Conservation (phyloP, 345 rosid species). For the Combretum micranthum region DNA sequence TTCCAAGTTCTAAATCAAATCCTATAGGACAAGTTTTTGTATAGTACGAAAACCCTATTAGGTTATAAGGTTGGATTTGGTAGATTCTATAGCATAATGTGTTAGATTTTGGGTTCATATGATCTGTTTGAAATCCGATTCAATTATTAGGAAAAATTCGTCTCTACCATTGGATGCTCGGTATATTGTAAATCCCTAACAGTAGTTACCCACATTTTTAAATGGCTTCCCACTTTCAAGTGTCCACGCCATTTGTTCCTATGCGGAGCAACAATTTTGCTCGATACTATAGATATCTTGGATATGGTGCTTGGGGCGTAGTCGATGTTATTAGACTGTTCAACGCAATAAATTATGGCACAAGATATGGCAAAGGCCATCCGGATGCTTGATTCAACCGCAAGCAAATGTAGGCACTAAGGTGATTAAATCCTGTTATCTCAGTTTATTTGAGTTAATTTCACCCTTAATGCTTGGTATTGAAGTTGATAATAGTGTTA, state of each 20-base stretch:
- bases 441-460: neutral
- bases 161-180: no score
- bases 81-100: no score
- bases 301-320: constrained; percentile 28
- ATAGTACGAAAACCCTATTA: no score
- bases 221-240: constrained; percentile 40
- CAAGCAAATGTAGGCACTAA: constrained; percentile 19
- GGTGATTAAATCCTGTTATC: constrained; percentile 14
- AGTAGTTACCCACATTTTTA: neutral
- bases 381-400: constrained; percentile 39
- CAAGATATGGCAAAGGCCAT: constrained; percentile 34
- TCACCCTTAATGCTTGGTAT: neutral
- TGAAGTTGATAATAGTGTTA: constrained; percentile 23
- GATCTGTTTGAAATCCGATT: no score
- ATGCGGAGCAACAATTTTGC: constrained; percentile 28
- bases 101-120: no score
- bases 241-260: constrained; percentile 34
- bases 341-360: constrained; percentile 15
- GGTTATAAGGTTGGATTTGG: no score
- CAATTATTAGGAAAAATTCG: no score
- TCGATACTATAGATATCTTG: constrained; percentile 28
- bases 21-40: no score
- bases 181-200: no score
- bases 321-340: constrained; percentile 46
- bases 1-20: no score